Evolutionary conservation across 352 stramenopile species (phyloP).

Genomic region (Phytophthora fragariae): DNA sequence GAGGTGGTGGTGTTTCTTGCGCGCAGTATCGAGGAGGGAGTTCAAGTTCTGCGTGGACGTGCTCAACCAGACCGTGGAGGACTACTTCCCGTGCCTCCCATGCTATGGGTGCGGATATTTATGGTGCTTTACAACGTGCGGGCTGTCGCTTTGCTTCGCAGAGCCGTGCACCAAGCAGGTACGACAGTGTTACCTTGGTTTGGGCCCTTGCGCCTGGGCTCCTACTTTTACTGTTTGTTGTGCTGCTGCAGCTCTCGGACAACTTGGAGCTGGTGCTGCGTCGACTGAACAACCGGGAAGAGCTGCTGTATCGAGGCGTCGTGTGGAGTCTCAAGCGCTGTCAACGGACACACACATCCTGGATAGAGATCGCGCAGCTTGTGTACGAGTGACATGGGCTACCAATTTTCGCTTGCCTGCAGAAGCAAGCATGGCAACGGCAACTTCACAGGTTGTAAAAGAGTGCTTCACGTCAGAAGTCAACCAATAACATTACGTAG

Average conservation of each 20-base stretch:
- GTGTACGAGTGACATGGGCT: slow-evolving; percentile 53
- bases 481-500: slow-evolving; percentile 44
- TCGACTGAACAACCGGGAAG: slow-evolving; percentile 72
- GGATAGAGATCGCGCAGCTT: slow-evolving; percentile 79
- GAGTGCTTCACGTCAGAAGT: slow-evolving; percentile 24
- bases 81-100: slow-evolving; percentile 78
- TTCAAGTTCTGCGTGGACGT: slow-evolving; percentile 82
- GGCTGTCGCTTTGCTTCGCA: slow-evolving; percentile 62
- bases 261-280: slow-evolving; percentile 71
- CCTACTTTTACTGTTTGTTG: neutral
- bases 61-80: slow-evolving; percentile 77
- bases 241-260: slow-evolving; percentile 52
- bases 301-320: slow-evolving; percentile 75
- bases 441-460: slow-evolving; percentile 11
- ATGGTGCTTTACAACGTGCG: slow-evolving; percentile 69
- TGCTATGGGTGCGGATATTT: slow-evolving; percentile 77
- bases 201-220: neutral
- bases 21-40: slow-evolving; percentile 68
- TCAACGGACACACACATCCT: slow-evolving; percentile 57
- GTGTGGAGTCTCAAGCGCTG: slow-evolving; percentile 64
- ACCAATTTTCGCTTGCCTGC: slow-evolving; percentile 19
- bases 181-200: neutral
- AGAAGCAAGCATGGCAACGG: slow-evolving; percentile 15
- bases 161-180: slow-evolving; percentile 80
- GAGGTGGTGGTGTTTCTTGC: slow-evolving; percentile 3